These are phyloP conservation scores for Ophiostoma populinum DNA, from an alignment of 2,329 filamentous ascomycete species.

Conservation along the genomic window DNA sequence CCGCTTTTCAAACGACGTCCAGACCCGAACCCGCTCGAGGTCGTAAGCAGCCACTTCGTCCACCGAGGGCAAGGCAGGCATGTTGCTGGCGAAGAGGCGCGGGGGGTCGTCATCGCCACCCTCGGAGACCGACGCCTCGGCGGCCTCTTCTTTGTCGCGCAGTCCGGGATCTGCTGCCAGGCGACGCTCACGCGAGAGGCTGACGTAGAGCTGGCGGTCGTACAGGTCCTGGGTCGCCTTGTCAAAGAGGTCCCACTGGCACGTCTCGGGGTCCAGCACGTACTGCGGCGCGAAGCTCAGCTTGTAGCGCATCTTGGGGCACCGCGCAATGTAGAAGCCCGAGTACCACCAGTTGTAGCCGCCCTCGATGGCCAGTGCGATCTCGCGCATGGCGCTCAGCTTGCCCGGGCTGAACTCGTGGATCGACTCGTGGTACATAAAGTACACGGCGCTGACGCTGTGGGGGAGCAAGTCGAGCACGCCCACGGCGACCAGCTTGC, in stretches of 20 bases:
- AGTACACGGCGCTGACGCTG: conserved; percentile 68
- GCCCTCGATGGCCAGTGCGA: conserved; percentile 48
- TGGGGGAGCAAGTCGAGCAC: conserved; percentile 63
- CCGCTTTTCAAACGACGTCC: conserved; percentile 21
- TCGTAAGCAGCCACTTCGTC: conserved; percentile 35
- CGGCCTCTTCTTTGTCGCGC: conserved; percentile 6
- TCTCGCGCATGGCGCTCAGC: conserved; percentile 56
- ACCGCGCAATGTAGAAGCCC: conserved; percentile 67
- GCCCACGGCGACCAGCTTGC: conserved; percentile 55
- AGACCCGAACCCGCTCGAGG: conserved; percentile 41
- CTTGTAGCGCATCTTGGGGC: conserved; percentile 74
- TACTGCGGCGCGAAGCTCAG: conserved; percentile 60
- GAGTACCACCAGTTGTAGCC: conserved; percentile 66
- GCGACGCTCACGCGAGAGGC: conserved; percentile 20
- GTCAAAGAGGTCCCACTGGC: conserved; percentile 44
- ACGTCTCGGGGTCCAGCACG: conserved; percentile 50
- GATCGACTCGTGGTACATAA: conserved; percentile 63
- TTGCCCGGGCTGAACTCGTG: conserved; percentile 57
- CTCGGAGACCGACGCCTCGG: neutral
- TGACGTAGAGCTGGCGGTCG: conserved; percentile 39
- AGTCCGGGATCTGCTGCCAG: conserved; percentile 11
- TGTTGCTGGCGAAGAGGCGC: conserved; percentile 39
- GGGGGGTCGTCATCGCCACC: too few relatives aligned
- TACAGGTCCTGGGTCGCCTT: conserved; percentile 29
- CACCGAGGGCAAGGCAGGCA: conserved; percentile 48